Conservation (phyloP, 2,329 filamentous ascomycete genomes). For the Pseudopyricularia javanii region DNA sequence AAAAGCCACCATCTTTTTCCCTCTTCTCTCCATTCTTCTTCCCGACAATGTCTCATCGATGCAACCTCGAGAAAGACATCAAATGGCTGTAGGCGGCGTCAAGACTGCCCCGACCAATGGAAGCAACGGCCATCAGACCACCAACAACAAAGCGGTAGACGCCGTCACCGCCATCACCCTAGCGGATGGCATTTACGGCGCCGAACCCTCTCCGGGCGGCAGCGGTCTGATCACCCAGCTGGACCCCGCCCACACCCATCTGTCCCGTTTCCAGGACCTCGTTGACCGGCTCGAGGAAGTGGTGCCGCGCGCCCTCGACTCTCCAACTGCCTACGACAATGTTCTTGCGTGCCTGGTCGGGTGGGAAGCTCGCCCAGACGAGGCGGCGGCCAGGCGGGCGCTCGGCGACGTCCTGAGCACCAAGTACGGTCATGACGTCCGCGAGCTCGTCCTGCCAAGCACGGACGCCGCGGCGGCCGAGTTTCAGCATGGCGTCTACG, state of each 20-base stretch:
- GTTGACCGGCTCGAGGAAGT: not conserved
- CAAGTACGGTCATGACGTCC: not conserved
- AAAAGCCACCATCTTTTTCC: not conserved
- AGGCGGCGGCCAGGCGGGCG: not conserved
- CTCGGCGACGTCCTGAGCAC: not conserved
- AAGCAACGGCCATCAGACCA: not conserved
- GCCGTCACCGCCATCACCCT: not conserved
- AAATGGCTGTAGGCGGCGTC: not conserved
- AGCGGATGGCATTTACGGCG: not conserved
- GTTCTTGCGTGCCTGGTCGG: not conserved
- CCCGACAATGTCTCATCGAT: not conserved
- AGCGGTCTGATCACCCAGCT: conserved; percentile 1
- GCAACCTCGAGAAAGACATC: not conserved
- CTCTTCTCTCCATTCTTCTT: not conserved
- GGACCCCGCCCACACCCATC: not conserved
- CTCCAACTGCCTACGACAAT: not conserved
- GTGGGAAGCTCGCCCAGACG: not conserved
- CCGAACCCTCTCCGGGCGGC: not conserved
- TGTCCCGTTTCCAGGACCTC: not conserved
- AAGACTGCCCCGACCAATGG: not conserved
- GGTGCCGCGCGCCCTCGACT: not conserved
- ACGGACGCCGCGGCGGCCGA: not conserved
- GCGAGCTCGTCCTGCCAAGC: not conserved
- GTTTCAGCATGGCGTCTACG: not conserved
- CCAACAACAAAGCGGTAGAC: not conserved